Conservation (phyloP, 2,329 filamentous ascomycete species). For the Raffaelea ambrosiae region DNA sequence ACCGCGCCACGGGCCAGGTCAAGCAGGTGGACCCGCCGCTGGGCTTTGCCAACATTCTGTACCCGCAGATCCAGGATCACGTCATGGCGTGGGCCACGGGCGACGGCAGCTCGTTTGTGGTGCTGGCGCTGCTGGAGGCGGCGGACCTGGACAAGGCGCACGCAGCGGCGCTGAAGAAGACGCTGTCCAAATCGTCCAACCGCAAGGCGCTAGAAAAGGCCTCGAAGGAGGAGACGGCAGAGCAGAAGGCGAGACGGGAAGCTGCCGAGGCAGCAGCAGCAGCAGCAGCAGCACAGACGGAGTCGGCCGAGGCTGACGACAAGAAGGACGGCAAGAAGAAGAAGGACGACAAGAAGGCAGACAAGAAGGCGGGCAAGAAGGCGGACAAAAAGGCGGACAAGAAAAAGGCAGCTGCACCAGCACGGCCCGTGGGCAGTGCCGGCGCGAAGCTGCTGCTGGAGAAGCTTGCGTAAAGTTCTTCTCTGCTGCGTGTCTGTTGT, state of each 20-base stretch:
- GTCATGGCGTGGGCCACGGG: slow-evolving; percentile 80
- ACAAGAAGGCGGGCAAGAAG: slow-evolving; percentile 26
- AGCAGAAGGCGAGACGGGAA: slow-evolving; percentile 37
- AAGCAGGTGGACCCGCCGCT: slow-evolving; percentile 67
- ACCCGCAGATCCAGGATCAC: slow-evolving; percentile 66
- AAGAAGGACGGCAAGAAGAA: slow-evolving; percentile 38
- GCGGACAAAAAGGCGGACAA: slow-evolving; percentile 22
- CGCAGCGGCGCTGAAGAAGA: slow-evolving; percentile 57
- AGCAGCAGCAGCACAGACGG: slow-evolving; percentile 32
- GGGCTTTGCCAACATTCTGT: slow-evolving; percentile 74
- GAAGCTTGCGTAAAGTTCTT: slow-evolving; percentile 34
- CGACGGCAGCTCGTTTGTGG: slow-evolving; percentile 68
- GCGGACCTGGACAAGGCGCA: slow-evolving; percentile 61
- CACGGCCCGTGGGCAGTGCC: slow-evolving; percentile 45
- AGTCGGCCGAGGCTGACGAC: slow-evolving; percentile 36
- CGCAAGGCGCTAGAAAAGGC: slow-evolving; percentile 63
- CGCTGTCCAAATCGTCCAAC: slow-evolving; percentile 65
- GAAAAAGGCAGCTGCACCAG: not conserved
- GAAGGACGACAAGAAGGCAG: slow-evolving; percentile 34
- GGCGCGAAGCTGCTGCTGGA: slow-evolving; percentile 54
- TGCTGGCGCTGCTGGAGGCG: slow-evolving; percentile 73
- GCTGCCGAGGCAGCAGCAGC: slow-evolving; percentile 38
- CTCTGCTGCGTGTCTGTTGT: not conserved
- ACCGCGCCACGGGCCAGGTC: slow-evolving; percentile 62
- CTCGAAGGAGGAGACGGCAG: slow-evolving; percentile 47